A percentile compares a stretch with the other conserved stretches of the same genome.
Evolutionary conservation across 2,329 filamentous ascomycete genomes (phyloP).

Genomic region (Truncatella angustata): DNA sequence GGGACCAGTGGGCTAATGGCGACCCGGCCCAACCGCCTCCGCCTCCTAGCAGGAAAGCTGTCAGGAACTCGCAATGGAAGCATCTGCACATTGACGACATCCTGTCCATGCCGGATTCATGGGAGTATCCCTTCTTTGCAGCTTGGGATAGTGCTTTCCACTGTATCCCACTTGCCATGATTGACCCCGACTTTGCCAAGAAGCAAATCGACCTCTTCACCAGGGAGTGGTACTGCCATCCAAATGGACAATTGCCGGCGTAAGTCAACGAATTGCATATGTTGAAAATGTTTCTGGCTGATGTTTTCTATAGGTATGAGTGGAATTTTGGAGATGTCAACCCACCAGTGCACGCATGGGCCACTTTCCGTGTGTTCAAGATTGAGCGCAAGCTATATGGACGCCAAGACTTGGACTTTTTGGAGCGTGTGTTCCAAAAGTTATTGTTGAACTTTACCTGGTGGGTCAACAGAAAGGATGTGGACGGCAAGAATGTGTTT

Average conservation of each 20-base stretch:
- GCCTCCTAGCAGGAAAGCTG: conserved; percentile 71
- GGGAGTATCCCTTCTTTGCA: conserved; percentile 98
- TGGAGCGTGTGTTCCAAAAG: conserved; percentile 96
- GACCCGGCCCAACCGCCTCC: conserved; percentile 87
- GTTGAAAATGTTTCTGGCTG: conserved; percentile 8
- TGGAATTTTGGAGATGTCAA: conserved; percentile 99
- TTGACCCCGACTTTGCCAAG: conserved; percentile 96
- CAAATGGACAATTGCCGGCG: conserved; percentile 90
- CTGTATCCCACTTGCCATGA: conserved; percentile 93
- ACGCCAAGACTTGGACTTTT: conserved; percentile 88
- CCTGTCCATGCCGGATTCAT: conserved; percentile 95
- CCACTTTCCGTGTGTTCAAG: conserved; percentile 94
- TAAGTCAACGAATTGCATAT: conserved; percentile 41
- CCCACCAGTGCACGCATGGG: conserved; percentile 94
- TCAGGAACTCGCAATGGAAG: conserved; percentile 89
- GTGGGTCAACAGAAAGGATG: conserved; percentile 98
- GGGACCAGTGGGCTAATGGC: conserved; percentile 97
- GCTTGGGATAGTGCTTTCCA: conserved; percentile 98
- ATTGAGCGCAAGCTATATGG: conserved; percentile 98
- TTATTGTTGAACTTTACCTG: conserved; percentile 95
- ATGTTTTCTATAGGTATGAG: conserved; percentile 57
- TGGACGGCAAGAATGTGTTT: conserved; percentile 93
- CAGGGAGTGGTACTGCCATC: conserved; percentile 98
- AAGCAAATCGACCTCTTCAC: conserved; percentile 96
- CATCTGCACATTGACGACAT: conserved; percentile 95